Percentiles rank a stretch among this genome's conserved stretches.
Evolutionary conservation across 225 moss, liverwort and hornwort species (phyloP).

Genomic region (Climacium dendroides): DNA sequence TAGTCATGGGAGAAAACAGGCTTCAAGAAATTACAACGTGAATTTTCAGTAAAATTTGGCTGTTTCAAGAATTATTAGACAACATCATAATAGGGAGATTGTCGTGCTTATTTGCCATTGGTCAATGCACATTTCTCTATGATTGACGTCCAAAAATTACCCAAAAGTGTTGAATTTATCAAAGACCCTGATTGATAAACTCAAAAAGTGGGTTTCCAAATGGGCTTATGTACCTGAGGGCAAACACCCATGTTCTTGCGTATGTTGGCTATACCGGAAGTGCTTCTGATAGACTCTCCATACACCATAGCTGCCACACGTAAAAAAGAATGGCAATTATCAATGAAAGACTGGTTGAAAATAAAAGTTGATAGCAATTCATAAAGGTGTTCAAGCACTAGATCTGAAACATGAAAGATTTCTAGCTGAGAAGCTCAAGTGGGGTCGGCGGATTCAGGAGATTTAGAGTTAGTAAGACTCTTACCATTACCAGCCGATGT

Average conservation of each 20-base stretch:
- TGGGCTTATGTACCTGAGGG: constrained; percentile 52
- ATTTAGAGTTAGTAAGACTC: neutral
- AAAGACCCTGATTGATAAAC: neutral
- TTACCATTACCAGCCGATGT: constrained; percentile 88
- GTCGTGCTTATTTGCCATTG: neutral
- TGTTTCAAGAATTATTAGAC: neutral
- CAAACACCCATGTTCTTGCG: constrained; percentile 75
- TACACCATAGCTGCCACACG: constrained; percentile 60
- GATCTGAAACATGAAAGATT: neutral
- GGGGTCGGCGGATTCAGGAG: neutral
- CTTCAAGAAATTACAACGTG: neutral
- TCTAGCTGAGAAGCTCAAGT: neutral
- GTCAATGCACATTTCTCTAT: neutral
- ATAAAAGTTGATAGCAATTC: neutral
- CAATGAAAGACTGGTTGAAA: neutral
- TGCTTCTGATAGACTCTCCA: constrained; percentile 72
- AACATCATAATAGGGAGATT: neutral
- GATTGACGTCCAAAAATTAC: neutral
- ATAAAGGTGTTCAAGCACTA: neutral
- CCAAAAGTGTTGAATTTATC: neutral
- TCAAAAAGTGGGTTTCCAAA: neutral
- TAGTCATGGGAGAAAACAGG: neutral
- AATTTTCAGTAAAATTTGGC: neutral
- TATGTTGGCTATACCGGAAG: constrained; percentile 46
- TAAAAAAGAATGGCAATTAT: neutral